Evolutionary conservation across 2,329 filamentous ascomycete genomes (phyloP).

Genomic region (Pseudocercospora fuligena): DNA sequence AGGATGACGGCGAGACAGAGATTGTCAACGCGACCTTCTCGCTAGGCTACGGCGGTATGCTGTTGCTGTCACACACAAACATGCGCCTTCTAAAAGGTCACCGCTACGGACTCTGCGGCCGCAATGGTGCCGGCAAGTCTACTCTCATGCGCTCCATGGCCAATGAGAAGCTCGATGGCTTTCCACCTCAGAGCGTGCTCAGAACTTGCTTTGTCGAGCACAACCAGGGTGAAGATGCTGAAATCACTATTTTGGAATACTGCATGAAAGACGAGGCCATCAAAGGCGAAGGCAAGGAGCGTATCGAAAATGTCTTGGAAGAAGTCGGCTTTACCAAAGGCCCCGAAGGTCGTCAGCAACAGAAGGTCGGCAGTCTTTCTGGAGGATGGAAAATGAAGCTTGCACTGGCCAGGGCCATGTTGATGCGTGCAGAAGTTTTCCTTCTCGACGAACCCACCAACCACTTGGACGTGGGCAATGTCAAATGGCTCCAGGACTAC

Average conservation of each 20-base stretch:
- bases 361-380: slow-evolving; percentile 91
- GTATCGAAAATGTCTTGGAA: slow-evolving; percentile 80
- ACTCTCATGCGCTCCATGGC: slow-evolving; percentile 97
- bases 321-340: slow-evolving; percentile 95
- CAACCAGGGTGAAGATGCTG: slow-evolving; percentile 97
- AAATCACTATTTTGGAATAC: slow-evolving; percentile 93
- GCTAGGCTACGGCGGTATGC: slow-evolving; percentile 95
- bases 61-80: slow-evolving; percentile 94
- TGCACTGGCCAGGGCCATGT: slow-evolving; percentile 92
- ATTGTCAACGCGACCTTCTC: slow-evolving; percentile 99
- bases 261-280: slow-evolving; percentile 88
- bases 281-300: slow-evolving; percentile 74
- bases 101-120: slow-evolving; percentile 93
- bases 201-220: slow-evolving; percentile 98
- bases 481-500: slow-evolving; percentile 94
- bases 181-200: slow-evolving; percentile 88
- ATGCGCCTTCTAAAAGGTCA: slow-evolving; percentile 93
- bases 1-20: slow-evolving; percentile 89
- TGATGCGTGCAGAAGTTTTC: slow-evolving; percentile 94
- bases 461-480: slow-evolving; percentile 94
- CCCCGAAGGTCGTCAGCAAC: slow-evolving; percentile 82
- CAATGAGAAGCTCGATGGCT: slow-evolving; percentile 93
- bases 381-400: slow-evolving; percentile 99
- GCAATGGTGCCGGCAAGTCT: slow-evolving; percentile 98
- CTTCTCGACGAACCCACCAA: slow-evolving; percentile 98